A percentile compares a stretch with the other conserved stretches of the same genome.
phyloP scores from a whole-genome alignment of 1,284 basidiomycete species.

The Pholiota adiposa region DNA sequence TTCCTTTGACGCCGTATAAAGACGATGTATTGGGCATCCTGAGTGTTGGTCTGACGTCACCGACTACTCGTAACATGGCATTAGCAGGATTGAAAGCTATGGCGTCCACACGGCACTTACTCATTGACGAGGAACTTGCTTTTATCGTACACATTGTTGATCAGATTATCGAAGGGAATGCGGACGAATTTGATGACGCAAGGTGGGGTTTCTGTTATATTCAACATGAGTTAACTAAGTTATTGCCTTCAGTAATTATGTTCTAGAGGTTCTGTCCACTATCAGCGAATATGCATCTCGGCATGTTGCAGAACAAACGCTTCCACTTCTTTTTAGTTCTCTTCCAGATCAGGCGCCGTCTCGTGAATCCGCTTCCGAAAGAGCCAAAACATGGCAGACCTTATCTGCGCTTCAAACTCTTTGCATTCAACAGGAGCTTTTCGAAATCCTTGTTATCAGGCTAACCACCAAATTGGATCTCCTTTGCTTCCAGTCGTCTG shows the following conservation, averaged over 20 bases:
- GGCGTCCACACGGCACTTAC: slow-evolving; percentile 64
- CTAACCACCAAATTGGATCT: slow-evolving; percentile 83
- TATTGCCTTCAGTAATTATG: slow-evolving; percentile 36
- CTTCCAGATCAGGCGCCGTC: slow-evolving; percentile 73
- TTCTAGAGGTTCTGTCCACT: slow-evolving; percentile 69
- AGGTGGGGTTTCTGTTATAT: slow-evolving; percentile 42
- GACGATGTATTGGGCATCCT: slow-evolving; percentile 77
- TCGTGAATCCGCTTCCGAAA: slow-evolving; percentile 56
- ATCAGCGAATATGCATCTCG: slow-evolving; percentile 68
- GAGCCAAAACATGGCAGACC: slow-evolving; percentile 69
- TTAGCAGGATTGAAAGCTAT: slow-evolving; percentile 67
- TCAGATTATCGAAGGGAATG: slow-evolving; percentile 63
- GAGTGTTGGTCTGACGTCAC: slow-evolving; percentile 62
- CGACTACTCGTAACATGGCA: slow-evolving; percentile 60
- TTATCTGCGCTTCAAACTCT: slow-evolving; percentile 78
- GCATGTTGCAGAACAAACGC: slow-evolving; percentile 77
- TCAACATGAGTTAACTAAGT: slow-evolving; percentile 14
- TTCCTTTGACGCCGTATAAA: slow-evolving; percentile 68
- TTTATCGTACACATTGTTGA: slow-evolving; percentile 82
- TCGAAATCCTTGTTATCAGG: slow-evolving; percentile 83
- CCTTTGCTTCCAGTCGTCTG: slow-evolving; percentile 50
- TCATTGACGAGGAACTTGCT: slow-evolving; percentile 75
- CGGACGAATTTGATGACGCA: slow-evolving; percentile 59
- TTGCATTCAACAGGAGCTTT: slow-evolving; percentile 78
- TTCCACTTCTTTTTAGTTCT: slow-evolving; percentile 79